A percentile compares a stretch with the other conserved stretches of the same genome.
These are phyloP conservation scores for Irpex lacteus DNA, from an alignment of 1,284 basidiomycete genomes.

Conservation along the genomic window DNA sequence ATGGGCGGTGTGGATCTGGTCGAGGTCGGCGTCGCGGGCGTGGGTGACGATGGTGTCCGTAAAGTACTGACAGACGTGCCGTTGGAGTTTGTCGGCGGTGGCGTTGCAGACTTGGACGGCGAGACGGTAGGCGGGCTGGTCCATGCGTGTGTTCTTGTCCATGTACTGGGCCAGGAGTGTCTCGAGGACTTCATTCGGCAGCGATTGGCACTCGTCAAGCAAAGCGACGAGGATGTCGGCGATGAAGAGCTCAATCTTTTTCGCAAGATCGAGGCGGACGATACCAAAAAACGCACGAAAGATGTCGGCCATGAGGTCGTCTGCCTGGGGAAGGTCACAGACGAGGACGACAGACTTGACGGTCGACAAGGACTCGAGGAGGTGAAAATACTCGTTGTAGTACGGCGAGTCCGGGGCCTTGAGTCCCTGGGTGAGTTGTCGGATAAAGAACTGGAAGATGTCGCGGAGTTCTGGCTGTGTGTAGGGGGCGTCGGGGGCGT, in stretches of 20 bases:
- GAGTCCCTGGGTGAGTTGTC: conserved; percentile 76
- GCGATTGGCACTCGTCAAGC: conserved; percentile 78
- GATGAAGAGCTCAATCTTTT: conserved; percentile 88
- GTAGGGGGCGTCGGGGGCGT: conserved; percentile 97
- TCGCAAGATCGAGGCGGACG: conserved; percentile 79
- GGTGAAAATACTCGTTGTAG: conserved; percentile 88
- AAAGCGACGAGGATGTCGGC: conserved; percentile 87
- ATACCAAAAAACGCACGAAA: conserved; percentile 85
- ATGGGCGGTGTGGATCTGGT: conserved; percentile 75
- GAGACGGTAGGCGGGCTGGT: conserved; percentile 80
- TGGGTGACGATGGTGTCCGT: conserved; percentile 79
- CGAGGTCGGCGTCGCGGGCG: conserved; percentile 55
- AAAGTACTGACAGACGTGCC: conserved; percentile 89
- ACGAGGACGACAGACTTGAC: conserved; percentile 95
- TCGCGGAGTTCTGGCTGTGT: conserved; percentile 85
- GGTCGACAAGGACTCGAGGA: conserved; percentile 88
- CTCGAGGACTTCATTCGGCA: conserved; percentile 82
- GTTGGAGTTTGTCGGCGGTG: conserved; percentile 84
- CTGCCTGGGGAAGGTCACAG: conserved; percentile 85
- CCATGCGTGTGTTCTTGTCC: conserved; percentile 69
- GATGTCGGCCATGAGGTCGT: conserved; percentile 82
- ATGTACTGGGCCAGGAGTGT: conserved; percentile 84
- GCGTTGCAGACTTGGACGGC: conserved; percentile 86
- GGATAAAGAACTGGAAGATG: conserved; percentile 94
- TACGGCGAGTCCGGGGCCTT: conserved; percentile 71